Percentiles rank a stretch among this genome's conserved stretches.
Conservation (phyloP, 2,329 filamentous ascomycete genomes). For the Moelleriella libera region DNA sequence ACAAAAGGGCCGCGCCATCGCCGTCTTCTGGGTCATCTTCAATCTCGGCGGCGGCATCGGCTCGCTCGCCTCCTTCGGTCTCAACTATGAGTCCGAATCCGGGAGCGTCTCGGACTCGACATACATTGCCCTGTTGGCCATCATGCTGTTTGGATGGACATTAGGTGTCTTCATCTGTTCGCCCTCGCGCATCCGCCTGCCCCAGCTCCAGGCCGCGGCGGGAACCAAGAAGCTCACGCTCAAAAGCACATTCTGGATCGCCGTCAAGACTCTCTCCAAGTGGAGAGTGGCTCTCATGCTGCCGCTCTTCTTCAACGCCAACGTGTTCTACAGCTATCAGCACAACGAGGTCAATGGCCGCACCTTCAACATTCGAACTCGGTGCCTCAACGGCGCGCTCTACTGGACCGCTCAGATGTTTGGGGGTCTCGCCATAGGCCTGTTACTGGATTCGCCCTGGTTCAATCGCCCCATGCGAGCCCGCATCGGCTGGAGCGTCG, state of each 20-base stretch:
- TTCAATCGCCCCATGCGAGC: constrained; percentile 30
- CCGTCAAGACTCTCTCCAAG: constrained; percentile 21
- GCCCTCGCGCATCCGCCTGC: constrained; percentile 24
- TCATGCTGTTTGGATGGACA: constrained; percentile 34
- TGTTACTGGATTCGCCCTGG: constrained; percentile 25
- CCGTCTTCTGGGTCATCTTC: constrained; percentile 31
- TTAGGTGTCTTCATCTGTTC: constrained; percentile 33
- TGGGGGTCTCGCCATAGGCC: constrained; percentile 32
- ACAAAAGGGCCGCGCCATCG: constrained; percentile 26
- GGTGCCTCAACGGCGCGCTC: constrained; percentile 35
- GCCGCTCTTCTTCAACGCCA: constrained; percentile 39
- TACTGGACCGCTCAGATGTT: constrained; percentile 43
- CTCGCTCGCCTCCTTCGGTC: constrained; percentile 17
- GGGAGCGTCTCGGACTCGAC: constrained; percentile 33
- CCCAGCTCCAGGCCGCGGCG: constrained; percentile 19
- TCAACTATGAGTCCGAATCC: constrained; percentile 24
- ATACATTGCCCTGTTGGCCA: constrained; percentile 32
- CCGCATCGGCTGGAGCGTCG: constrained; percentile 27
- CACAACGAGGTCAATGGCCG: constrained; percentile 39
- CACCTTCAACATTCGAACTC: constrained; percentile 38
- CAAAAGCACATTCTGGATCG: constrained; percentile 19
- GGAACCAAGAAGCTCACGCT: constrained; percentile 24
- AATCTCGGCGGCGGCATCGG: constrained; percentile 31
- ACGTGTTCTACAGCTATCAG: constrained; percentile 42
- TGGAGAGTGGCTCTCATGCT: constrained; percentile 33